Evolutionary conservation across 768 basidiomycete genomes (phyloP), one percentile per base, ranked within the genome.

Genomic region (Mycena venus): DNA sequence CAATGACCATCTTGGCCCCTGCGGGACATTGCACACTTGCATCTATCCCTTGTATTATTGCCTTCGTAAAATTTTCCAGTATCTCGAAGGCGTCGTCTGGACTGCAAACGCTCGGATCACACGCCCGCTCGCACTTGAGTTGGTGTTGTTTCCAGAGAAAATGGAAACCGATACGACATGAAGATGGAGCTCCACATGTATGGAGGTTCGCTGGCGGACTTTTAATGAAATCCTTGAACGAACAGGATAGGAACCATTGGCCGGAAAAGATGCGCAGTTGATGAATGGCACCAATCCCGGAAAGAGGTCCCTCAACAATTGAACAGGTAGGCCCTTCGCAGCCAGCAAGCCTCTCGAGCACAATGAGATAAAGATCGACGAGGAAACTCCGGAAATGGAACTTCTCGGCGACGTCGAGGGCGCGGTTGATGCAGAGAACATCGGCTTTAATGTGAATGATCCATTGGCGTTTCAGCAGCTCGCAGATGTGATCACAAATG

Each of bases 221-320:
- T 27, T 34, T 38, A 0, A 53, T 7, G 14, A 72, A 67, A 32
- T 60, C 17, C 2, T 17, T 21, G 23, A 47, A 53, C 21, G 53
- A 19, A 3, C 49, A 64, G 19, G 58, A 15, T 21, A 72, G 58
- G 11, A 49, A 51, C 71, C 71, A 72, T 15, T 21, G 12, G 15
- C 64, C 64, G 3, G 71, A 59, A 32, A 72, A 61, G n/a, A 72
- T 60, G 4, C 71, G 63, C 23, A 67, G 58, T 11, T 38, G 23
- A 36, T 72, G 64, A 15, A 23, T 60, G 27, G 63, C 2, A 23
- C 49, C 51, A 23, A 72, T 42, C 2, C 47, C 36, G 23, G 55
- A 23, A 15, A 72, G 29, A 7, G 56, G 67, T 15, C 58, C 47
- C 5, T 60, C 64, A 1, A 19, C 34, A 11, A 34, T n/a, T 2